phyloP scores from a whole-genome alignment of 2,329 filamentous ascomycete species.

The Aspergillus sp. region DNA sequence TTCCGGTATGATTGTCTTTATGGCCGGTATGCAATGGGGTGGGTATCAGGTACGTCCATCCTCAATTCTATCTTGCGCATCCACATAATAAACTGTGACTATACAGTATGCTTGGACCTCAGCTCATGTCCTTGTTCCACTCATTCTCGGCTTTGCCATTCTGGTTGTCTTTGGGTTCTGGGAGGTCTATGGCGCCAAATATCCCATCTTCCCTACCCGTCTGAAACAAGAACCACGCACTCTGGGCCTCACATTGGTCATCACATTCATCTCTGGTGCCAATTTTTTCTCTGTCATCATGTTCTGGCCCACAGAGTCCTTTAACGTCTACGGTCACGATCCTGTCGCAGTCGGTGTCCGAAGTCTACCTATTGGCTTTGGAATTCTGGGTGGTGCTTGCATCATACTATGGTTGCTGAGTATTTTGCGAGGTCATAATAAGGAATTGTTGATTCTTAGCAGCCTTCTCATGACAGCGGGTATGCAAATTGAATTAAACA shows the following conservation, averaged over 20 bases:
- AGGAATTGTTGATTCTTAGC: constrained; percentile 55
- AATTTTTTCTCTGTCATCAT: constrained; percentile 54
- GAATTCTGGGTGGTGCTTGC: constrained; percentile 58
- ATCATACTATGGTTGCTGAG: constrained; percentile 56
- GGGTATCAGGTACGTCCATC: constrained; percentile 36
- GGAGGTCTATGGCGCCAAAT: constrained; percentile 43
- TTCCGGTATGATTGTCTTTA: constrained; percentile 43
- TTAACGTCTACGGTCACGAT: constrained; percentile 63
- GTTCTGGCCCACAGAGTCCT: constrained; percentile 62
- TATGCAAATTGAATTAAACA: constrained; percentile 11
- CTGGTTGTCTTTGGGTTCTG: constrained; percentile 42
- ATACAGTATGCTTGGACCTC: constrained; percentile 39
- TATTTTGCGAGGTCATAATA: constrained; percentile 54
- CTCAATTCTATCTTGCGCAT: neutral
- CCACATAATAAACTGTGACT: constrained; percentile 2
- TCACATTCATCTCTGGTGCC: constrained; percentile 56
- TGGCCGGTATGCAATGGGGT: constrained; percentile 50
- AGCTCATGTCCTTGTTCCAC: constrained; percentile 42
- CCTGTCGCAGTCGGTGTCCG: constrained; percentile 61
- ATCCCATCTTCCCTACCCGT: constrained; percentile 42
- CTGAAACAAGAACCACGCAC: constrained; percentile 47
- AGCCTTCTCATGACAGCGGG: constrained; percentile 62
- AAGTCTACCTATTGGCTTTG: constrained; percentile 60
- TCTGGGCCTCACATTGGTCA: constrained; percentile 50
- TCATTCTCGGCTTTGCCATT: constrained; percentile 41